Conservation (phyloP, 768 basidiomycete species). For the Leccinum rimulosum region DNA sequence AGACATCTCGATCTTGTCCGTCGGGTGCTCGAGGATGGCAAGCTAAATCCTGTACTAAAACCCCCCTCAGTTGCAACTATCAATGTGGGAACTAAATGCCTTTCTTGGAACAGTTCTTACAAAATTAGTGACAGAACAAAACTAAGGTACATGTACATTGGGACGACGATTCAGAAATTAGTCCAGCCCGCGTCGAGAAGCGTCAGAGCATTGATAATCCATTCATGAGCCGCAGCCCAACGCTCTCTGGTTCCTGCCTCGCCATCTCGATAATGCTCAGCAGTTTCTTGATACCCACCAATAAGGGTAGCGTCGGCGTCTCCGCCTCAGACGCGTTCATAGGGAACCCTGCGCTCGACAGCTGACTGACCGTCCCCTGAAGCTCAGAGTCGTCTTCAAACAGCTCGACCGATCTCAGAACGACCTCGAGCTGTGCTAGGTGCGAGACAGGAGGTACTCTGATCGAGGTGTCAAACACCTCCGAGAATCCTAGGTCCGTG, state of each 20-base stretch:
- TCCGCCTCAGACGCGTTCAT: conserved; percentile 39
- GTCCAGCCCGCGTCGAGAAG: neutral
- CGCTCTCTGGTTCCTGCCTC: conserved; percentile 87
- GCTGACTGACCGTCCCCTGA: conserved; percentile 56
- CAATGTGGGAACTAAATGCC: conserved; percentile 26
- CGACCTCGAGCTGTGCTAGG: conserved; percentile 67
- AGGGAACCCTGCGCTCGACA: conserved; percentile 73
- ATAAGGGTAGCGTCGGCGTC: conserved; percentile 48
- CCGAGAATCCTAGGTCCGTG: conserved; percentile 83
- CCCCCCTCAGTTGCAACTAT: conserved; percentile 7
- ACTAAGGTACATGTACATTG: neutral
- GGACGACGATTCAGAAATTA: neutral
- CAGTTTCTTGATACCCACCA: conserved; percentile 93
- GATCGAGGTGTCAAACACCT: conserved; percentile 85
- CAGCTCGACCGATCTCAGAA: conserved; percentile 77
- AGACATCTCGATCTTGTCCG: conserved; percentile 21
- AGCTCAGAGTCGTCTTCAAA: conserved; percentile 58
- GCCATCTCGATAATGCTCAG: conserved; percentile 94
- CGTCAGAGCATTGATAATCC: conserved; percentile 45
- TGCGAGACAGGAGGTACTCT: conserved; percentile 79
- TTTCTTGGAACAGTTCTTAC: conserved; percentile 8
- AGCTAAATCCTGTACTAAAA: neutral
- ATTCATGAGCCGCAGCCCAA: conserved; percentile 64
- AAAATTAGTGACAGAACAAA: neutral
- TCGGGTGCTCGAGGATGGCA: neutral